Percentiles rank a stretch among this genome's conserved stretches.
These are phyloP conservation scores for Cadophora sp. DNA, from an alignment of 2,329 filamentous ascomycete species.

Conservation along the genomic window DNA sequence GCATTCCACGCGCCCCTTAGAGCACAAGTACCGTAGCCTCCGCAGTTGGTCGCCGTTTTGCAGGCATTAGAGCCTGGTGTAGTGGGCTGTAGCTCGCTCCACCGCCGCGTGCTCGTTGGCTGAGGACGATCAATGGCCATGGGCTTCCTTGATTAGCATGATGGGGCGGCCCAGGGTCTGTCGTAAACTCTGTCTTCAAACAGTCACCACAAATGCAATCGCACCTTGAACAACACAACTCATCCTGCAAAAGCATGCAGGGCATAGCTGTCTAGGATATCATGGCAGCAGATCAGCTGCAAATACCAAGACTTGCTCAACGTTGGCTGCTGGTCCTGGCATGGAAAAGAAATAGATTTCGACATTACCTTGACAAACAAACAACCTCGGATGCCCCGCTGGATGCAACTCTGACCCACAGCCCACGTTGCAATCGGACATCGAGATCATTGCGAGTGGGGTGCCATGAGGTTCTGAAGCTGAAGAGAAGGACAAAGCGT, in stretches of 20 bases:
- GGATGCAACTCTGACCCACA: background rate
- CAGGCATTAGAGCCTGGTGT: background rate
- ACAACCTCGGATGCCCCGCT: slow-evolving; percentile 3
- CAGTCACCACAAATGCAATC: background rate
- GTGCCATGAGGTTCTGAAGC: background rate
- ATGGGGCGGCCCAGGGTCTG: background rate
- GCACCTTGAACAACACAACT: background rate
- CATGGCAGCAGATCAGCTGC: background rate
- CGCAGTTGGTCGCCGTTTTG: slow-evolving; percentile 1
- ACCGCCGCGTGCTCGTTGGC: background rate
- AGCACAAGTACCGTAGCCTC: background rate
- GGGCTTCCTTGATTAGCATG: background rate
- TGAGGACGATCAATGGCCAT: background rate
- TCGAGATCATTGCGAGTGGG: background rate
- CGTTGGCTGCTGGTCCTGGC: background rate
- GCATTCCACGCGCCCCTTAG: background rate
- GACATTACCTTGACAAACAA: background rate
- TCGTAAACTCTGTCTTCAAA: background rate
- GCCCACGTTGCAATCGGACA: no score
- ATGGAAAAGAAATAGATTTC: background rate
- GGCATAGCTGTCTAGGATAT: background rate
- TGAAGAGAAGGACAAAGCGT: background rate
- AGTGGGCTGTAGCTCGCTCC: background rate
- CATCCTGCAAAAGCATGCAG: background rate
- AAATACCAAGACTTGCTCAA: background rate